These are phyloP conservation scores for Syzygium grande DNA, from an alignment of 345 rosid species.

Conservation along the genomic window DNA sequence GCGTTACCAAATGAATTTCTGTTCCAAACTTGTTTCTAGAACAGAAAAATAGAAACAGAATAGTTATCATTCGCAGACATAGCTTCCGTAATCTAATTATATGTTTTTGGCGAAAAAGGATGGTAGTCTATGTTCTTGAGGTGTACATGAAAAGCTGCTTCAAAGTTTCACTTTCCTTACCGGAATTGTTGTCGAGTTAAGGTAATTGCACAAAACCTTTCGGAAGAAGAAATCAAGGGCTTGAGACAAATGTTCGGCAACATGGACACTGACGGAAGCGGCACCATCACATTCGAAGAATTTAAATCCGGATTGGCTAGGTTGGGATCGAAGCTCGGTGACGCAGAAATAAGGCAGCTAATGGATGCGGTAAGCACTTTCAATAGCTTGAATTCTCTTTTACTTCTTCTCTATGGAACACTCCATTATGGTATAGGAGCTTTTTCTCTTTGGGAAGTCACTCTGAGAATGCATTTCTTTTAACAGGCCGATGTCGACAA, in stretches of 20 bases:
- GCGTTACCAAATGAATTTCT: no score
- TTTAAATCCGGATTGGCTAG: constrained; percentile 56
- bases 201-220: constrained; percentile 81
- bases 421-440: background rate
- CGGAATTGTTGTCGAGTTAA: constrained; percentile 7
- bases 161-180: background rate
- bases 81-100: background rate
- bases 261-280: constrained; percentile 88
- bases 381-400: background rate
- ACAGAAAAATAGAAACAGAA: no score
- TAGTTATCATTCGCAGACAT: no score
- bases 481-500: constrained; percentile 86
- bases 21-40: no score
- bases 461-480: background rate
- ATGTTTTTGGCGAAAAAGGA: background rate
- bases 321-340: constrained; percentile 75
- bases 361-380: constrained; percentile 83
- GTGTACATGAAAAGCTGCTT: background rate
- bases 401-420: background rate
- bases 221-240: constrained; percentile 86
- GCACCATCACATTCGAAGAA: constrained; percentile 76
- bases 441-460: background rate
- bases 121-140: background rate
- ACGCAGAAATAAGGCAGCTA: constrained; percentile 68
- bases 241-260: constrained; percentile 70